Conservation (phyloP, 2,329 filamentous ascomycete genomes). For the Fusarium siculi region DNA sequence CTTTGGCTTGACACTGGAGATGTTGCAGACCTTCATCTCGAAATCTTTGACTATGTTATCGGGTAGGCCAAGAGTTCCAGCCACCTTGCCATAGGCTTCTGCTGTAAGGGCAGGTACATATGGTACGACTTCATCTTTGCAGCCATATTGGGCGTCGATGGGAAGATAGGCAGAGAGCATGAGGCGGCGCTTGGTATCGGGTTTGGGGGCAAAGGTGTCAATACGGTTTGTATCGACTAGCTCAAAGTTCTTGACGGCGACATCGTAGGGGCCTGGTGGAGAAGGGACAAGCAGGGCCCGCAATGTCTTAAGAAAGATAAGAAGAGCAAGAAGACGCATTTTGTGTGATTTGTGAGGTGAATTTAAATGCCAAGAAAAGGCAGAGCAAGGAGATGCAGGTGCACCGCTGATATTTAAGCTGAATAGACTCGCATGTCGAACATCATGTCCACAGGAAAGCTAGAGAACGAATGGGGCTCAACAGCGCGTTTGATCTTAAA, state of each 20-base stretch:
- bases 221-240: conserved; percentile 7
- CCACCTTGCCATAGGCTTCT: neutral
- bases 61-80: neutral
- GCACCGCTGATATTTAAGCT: neutral
- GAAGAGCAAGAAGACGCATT: neutral
- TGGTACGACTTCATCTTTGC: neutral
- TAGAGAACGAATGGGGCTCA: neutral
- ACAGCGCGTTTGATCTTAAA: rapidly evolving
- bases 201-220: conserved; percentile 7
- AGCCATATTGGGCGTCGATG: neutral
- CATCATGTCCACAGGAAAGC: too few relatives aligned
- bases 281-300: conserved; percentile 8
- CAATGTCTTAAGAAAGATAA: neutral
- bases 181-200: conserved; percentile 8
- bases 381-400: too few relatives aligned
- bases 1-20: neutral
- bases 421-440: too few relatives aligned
- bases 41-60: neutral
- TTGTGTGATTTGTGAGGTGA: rapidly evolving
- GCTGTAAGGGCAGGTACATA: neutral
- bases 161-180: conserved; percentile 28
- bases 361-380: neutral
- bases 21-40: conserved; percentile 20
- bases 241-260: conserved; percentile 12
- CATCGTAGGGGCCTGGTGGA: neutral